phyloP scores from a whole-genome alignment of 306 rosid genomes.

The Trichosanthes cucumerina region DNA sequence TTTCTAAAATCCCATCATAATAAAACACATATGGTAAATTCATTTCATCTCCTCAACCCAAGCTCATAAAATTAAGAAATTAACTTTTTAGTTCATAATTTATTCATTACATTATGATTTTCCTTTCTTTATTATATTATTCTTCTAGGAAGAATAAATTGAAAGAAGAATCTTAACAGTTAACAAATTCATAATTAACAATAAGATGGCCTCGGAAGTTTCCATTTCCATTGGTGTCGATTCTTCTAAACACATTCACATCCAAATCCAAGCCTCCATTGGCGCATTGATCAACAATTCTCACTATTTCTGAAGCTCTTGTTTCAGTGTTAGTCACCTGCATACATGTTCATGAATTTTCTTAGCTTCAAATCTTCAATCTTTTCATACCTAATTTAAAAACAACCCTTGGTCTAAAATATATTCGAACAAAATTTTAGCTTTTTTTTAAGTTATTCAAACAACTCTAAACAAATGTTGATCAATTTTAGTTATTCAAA shows the following conservation, averaged over 20 bases:
- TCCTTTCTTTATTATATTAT: background rate
- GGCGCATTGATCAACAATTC: slow-evolving; percentile 50
- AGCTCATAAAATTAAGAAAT: background rate
- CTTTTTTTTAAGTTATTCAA: too few relatives aligned
- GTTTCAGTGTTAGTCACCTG: slow-evolving; percentile 48
- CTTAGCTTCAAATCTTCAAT: background rate
- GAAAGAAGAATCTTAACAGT: background rate
- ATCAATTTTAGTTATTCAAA: too few relatives aligned
- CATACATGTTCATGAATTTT: background rate
- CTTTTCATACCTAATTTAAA: too few relatives aligned
- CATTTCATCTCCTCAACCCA: background rate
- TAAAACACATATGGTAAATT: too few relatives aligned
- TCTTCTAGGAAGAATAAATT: background rate
- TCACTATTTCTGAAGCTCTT: slow-evolving; percentile 24
- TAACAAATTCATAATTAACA: background rate
- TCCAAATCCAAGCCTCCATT: slow-evolving; percentile 58
- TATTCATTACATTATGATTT: background rate
- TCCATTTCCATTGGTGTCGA: slow-evolving; percentile 30
- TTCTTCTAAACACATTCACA: slow-evolving; percentile 23
- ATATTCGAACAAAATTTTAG: too few relatives aligned
- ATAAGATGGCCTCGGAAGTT: background rate
- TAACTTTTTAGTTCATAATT: background rate
- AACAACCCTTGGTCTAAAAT: too few relatives aligned
- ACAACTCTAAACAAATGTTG: too few relatives aligned
- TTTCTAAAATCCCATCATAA: too few relatives aligned